Base-by-base conservation (phyloP, 805 yeast species). In the Pichia rugopelliculosa region DNA sequence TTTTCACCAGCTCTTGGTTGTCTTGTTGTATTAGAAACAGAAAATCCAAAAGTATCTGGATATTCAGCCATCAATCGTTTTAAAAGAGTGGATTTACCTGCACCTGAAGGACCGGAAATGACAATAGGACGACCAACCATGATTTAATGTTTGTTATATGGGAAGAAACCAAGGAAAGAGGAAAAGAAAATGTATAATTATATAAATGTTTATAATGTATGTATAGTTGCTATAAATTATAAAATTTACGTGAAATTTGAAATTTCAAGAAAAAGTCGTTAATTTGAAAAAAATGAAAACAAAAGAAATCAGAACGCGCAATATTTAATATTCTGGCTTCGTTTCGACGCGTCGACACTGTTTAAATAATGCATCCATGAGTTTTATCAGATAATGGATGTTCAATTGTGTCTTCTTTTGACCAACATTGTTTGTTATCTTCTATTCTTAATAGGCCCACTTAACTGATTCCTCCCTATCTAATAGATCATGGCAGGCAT, bases 101-200 rank as follows among this genome's bases (percentile, higher is more conserved):
- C 76, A 39, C 91, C 96, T 44, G 96, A 87, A 47, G 99, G 99
- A 56, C 99, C 99, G 38, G 96, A 89, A 53, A 93, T 77, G 54
- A 93, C 97, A 55, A 93, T 83, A 44, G 97, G 98, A 68, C 93
- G 87, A 50, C 53, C 57, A 26, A 50, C 56, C 46, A 49, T 53
- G 15, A 37, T 15, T 36, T 36, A 8, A 20, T 10, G 11, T 20
- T 15, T 18, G 10, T 7, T 36, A 3, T 18, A 20, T 7, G 23
- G n/a, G 33, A n/a, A 13, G n/a, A 7, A 13, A 27, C 33, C 33
- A 27, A 15, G 13, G 33, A 27, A 27, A 12, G 33, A 27, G 13
- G 15, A 3, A 2, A 25, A 27, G 6, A 33, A 7, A 18, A 33
- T n/a, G 5, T 6, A n/a, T n/a, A n/a, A n/a, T n/a, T n/a, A n/a